Evolutionary conservation across 345 rosid species (phyloP), one percentile per base, ranked within the genome.

Genomic region (Hypericum androsaemum): DNA sequence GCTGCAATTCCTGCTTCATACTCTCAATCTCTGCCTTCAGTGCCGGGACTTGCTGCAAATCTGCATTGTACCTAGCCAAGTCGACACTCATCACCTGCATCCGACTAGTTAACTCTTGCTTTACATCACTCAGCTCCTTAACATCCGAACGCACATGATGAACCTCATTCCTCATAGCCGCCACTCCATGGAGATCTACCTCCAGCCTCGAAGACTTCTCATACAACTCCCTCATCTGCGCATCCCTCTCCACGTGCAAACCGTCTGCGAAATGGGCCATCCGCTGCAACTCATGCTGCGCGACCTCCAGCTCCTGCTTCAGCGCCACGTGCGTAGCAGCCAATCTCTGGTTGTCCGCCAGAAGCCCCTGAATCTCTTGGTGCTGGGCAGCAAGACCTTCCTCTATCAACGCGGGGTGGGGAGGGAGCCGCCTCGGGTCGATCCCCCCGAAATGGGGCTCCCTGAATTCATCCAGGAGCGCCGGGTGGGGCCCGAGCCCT

Each of bases 271-370:
- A 70, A 37, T 76, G 88, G 15, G 74, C 55, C 78, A 80, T 85
- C 39, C 78, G 72, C 37, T 85, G 84, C 71, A 85, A 64, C 59
- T 85, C 95, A 52, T 81, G 78, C 70, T 88, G 94, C 0, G 90
- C 75, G 41, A 71, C 90, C 64, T 92, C 98, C 58, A 92, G 39
- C 36, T 88, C 98, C 67, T 92, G 98, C 74, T 92, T 92, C 5
- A 92, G 66, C 1, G 98, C 95, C 37, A 92, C 97, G 47, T 85
- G 98, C 7, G 95, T 92, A 0, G 97, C 97, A 43, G 94, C 95
- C 0, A 83, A 67, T 53, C 86, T 62, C 73, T 88, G 95, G 56
- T 88, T 88, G 69, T 92, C 97, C 15, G 79, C 97, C 43, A 92
- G 64, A 5, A 92, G 75, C 10, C 74, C 94, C 64, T 88, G 98